These are phyloP conservation scores for Phellopilus nigrolimitatus DNA, from an alignment of 1,284 basidiomycete genomes.

Conservation along the genomic window DNA sequence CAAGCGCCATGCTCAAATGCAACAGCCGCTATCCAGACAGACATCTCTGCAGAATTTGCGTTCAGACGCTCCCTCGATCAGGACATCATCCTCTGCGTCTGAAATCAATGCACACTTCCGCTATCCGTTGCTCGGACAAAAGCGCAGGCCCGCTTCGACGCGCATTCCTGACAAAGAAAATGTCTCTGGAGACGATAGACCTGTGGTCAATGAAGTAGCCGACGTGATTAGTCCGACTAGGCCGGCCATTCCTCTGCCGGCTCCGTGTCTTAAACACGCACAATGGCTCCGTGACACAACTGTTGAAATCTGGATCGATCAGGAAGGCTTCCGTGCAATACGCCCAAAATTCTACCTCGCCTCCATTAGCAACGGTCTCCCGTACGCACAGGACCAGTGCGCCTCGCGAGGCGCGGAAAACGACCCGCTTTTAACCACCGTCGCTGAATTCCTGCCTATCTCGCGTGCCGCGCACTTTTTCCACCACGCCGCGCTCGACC, in stretches of 20 bases:
- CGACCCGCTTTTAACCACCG: conserved; percentile 30
- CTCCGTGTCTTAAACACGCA: conserved; percentile 17
- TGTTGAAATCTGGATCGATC: conserved; percentile 72
- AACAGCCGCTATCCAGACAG: neutral
- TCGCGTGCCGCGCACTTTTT: conserved; percentile 56
- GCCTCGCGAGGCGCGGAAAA: conserved; percentile 26
- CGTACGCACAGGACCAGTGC: conserved; percentile 24
- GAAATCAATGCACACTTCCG: no score
- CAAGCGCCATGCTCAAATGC: neutral
- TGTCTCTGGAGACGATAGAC: neutral
- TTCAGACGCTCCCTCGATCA: neutral
- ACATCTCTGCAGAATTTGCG: neutral
- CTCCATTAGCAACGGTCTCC: conserved; percentile 37
- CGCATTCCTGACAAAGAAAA: neutral
- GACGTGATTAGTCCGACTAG: neutral
- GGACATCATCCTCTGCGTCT: neutral
- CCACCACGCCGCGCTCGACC: conserved; percentile 67
- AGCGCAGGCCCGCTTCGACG: neutral
- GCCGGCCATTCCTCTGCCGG: neutral
- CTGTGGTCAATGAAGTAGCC: neutral
- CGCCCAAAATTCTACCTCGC: conserved; percentile 52
- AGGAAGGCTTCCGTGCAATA: conserved; percentile 69
- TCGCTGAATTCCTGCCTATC: conserved; percentile 61
- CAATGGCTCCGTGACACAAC: conserved; percentile 38
- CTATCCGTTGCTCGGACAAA: neutral